Base-by-base conservation (phyloP, 73 alveolate species). In the Uronychia setigera region DNA sequence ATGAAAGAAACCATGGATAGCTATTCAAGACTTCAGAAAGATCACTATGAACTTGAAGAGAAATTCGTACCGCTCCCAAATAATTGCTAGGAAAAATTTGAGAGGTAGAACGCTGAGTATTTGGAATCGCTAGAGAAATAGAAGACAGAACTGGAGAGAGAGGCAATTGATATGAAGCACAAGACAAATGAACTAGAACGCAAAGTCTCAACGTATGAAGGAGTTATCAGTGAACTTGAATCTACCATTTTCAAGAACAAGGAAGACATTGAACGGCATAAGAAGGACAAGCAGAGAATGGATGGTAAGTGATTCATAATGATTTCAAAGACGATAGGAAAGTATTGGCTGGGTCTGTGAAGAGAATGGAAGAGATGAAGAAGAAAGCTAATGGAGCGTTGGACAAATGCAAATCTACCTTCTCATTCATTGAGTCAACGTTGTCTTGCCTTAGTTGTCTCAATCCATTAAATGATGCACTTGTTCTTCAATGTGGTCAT, bases 401-500 rank as follows among this genome's bases (percentile, higher is more conserved):
- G 29, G 86, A 90, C 58, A 60, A 78, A 31, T 25, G 83, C 60
- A 77, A 86, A 27, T 58, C 84, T 31, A 80, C 76, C 28, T 79
- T 46, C n/a, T 92, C 85, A 32, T 32, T 58, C 32, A 59, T 91
- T 0, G 96, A 85, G 58, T 67, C 91, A 5, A 91, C 89, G 19
- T 86, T 91, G 0, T 86, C 93, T 0, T 91, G 96, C 81, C 84
- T 91, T 11, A 80, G 92, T 58, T 91, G 96, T 58, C 82, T 91
- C 80, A 87, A 81, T 46, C 79, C 25, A 74, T 83, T 91, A 29
- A 77, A 58, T 28, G 91, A 86, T 57, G 92, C 96, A 1, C 86
- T 91, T 0, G 84, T 91, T 79, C 91, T 91, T 1, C 76, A 60
- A 0, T 91, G 96, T 59, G 96, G 96, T 11, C 96, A 91, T 59